phyloP scores from a whole-genome alignment of 176 grass and related monocot species.

The Triticum monococcum region DNA sequence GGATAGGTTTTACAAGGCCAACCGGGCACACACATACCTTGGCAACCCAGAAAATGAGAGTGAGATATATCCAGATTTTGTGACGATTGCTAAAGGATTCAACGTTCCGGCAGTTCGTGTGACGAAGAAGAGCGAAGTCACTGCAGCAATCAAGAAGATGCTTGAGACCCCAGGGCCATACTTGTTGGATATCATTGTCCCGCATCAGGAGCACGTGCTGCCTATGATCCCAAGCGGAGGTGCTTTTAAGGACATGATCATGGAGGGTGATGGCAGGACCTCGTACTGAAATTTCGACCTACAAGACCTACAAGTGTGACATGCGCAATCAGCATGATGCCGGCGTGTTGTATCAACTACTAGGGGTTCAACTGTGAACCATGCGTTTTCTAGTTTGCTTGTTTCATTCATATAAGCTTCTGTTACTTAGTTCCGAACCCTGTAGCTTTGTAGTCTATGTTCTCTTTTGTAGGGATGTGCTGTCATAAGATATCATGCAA shows the following conservation, averaged over 20 bases:
- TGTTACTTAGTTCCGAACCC: constrained; percentile 13
- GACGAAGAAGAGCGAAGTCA: constrained; percentile 68
- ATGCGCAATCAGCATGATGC: not conserved
- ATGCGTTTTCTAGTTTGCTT: constrained; percentile 1
- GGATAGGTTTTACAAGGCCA: constrained; percentile 92
- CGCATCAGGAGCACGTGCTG: constrained; percentile 92
- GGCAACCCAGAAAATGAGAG: constrained; percentile 74
- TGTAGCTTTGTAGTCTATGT: constrained; percentile 19
- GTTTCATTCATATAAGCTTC: constrained; percentile 22
- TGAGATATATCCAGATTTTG: constrained; percentile 89
- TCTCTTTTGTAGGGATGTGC: constrained; percentile 21
- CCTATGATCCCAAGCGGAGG: constrained; percentile 98
- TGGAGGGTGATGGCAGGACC: constrained; percentile 93
- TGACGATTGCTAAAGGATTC: constrained; percentile 79
- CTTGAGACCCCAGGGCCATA: constrained; percentile 86
- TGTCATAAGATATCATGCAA: constrained; percentile 29
- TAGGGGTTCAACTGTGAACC: constrained; percentile 4
- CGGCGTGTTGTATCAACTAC: constrained; percentile 7
- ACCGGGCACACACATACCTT: constrained; percentile 83
- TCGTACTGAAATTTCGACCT: constrained; percentile 39
- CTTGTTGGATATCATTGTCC: constrained; percentile 82
- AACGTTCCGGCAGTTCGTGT: constrained; percentile 81
- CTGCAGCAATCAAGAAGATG: constrained; percentile 78
- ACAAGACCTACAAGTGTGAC: constrained; percentile 17
- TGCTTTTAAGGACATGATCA: constrained; percentile 90